Percentiles rank a stretch among this genome's conserved stretches.
Evolutionary conservation across 257 asterid species (phyloP).

Genomic region (Jacaranda mimosifolia): DNA sequence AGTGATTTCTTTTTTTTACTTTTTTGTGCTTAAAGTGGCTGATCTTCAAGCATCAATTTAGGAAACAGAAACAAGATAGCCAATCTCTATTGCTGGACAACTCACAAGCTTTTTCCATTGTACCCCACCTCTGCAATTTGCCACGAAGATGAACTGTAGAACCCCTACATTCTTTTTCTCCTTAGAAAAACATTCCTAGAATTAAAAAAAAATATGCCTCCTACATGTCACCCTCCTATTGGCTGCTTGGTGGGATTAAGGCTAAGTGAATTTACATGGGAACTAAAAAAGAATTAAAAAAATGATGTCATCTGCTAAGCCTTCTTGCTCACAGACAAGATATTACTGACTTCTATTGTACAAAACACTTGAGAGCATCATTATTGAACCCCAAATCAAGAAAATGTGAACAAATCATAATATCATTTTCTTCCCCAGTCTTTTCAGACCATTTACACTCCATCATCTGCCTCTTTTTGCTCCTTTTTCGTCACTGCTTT

Average conservation of each 20-base stretch:
- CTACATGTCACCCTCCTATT: slow-evolving; percentile 6
- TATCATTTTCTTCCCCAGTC: slow-evolving; percentile 24
- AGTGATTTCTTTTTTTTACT: slow-evolving; percentile 18
- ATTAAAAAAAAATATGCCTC: not conserved
- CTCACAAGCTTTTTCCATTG: slow-evolving; percentile 44
- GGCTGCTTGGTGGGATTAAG: slow-evolving; percentile 2
- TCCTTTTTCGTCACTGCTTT: slow-evolving; percentile 41
- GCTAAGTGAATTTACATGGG: too few species aligned
- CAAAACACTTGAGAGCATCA: slow-evolving; percentile 45
- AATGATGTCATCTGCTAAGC: slow-evolving; percentile 43
- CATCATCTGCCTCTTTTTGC: slow-evolving; percentile 29
- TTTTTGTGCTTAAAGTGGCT: slow-evolving; percentile 35
- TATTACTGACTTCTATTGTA: slow-evolving; percentile 24
- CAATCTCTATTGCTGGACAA: slow-evolving; percentile 49
- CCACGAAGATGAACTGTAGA: slow-evolving; percentile 17
- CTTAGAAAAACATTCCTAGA: slow-evolving; percentile 17
- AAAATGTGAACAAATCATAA: slow-evolving; percentile 31
- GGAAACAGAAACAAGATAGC: slow-evolving; percentile 41
- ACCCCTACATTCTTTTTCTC: slow-evolving; percentile 24
- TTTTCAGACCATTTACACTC: slow-evolving; percentile 34
- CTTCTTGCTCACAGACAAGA: slow-evolving; percentile 29
- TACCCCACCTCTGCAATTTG: slow-evolving; percentile 56
- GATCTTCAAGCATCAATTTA: slow-evolving; percentile 34
- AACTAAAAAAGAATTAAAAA: not conserved
- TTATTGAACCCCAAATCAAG: slow-evolving; percentile 51